Evolutionary conservation across 176 grass and related monocot genomes (phyloP), one percentile per base, ranked within the genome.

Genomic region (Phragmites australis): DNA sequence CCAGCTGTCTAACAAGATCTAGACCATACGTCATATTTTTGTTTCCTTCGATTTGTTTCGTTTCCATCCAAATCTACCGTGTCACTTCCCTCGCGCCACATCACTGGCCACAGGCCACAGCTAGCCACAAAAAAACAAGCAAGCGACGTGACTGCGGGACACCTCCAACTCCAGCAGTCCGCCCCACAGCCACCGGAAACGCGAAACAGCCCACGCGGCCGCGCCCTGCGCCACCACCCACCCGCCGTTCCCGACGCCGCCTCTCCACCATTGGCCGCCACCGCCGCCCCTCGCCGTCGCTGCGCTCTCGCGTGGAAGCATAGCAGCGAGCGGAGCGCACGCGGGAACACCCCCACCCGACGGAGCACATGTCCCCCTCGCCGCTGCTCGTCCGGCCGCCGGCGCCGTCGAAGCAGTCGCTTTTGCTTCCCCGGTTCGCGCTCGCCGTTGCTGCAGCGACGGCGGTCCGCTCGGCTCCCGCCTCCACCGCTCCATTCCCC

Each of bases 301-400:
- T n/a, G n/a, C n/a, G n/a, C n/a, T n/a, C n/a, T 31, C 45, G 19
- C 58, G 6, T 18, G 40, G 26, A 40, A 59, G 73, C 37, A 27
- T 34, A 76, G 41, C 57, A n/a, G n/a, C n/a, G n/a, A n/a, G n/a
- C n/a, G n/a, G n/a, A n/a, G n/a, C n/a, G n/a, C n/a, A n/a, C 56
- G 6, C 12, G 22, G 61, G 30, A 15, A 26, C 46, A 19, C 21
- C 16, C 45, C 65, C 30, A 67, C 48, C 37, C 47, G 56, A 29
- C 0, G 26, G 26, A 56, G 53, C 42, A 29, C 70, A 89, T 89
- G 87, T 26, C 48, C 30, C 87, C 78, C 54, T 82, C 77, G 65
- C 58, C 82, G 72, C 64, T 89, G 40, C 72, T 85, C 72, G 70
- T 81, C 71, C 82, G 87, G 77, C 55, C 72, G 39, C 77, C 48